phyloP scores from a whole-genome alignment of 1,284 basidiomycete species.

The Cyathus pygmaeus region DNA sequence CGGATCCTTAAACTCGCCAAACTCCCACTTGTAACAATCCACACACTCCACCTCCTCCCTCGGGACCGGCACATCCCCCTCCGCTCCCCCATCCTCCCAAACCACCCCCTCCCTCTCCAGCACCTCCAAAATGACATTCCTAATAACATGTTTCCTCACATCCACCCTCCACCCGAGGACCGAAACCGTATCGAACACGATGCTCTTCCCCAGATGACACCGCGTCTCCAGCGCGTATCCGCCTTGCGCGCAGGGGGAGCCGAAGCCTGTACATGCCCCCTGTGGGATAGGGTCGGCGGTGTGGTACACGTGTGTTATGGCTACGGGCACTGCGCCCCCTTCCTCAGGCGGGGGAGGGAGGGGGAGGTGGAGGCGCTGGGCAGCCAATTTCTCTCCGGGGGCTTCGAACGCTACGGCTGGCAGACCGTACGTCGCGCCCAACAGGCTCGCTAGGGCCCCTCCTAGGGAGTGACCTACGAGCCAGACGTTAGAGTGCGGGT shows the following conservation, averaged over 20 bases:
- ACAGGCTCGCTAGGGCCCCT: slow-evolving; percentile 86
- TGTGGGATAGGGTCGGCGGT: slow-evolving; percentile 85
- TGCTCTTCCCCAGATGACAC: slow-evolving; percentile 76
- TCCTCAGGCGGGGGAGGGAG: slow-evolving; percentile 56
- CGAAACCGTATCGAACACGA: slow-evolving; percentile 87
- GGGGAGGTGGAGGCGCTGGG: slow-evolving; percentile 86
- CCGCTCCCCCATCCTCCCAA: slow-evolving; percentile 48
- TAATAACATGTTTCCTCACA: slow-evolving; percentile 86
- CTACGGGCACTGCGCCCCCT: slow-evolving; percentile 37
- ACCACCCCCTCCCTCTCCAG: slow-evolving; percentile 69
- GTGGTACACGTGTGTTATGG: slow-evolving; percentile 82
- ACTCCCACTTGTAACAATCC: slow-evolving; percentile 83
- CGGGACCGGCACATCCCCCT: slow-evolving; percentile 62
- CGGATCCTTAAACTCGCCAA: slow-evolving; percentile 61
- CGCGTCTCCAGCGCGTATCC: slow-evolving; percentile 80
- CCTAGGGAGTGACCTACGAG: slow-evolving; percentile 91
- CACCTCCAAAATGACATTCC: slow-evolving; percentile 79
- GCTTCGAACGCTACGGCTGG: slow-evolving; percentile 94
- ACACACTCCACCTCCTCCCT: slow-evolving; percentile 66
- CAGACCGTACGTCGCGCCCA: slow-evolving; percentile 93
- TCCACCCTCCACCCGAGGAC: slow-evolving; percentile 88
- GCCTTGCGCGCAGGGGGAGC: slow-evolving; percentile 70
- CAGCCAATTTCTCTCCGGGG: slow-evolving; percentile 90
- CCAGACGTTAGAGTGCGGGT: slow-evolving; percentile 91
- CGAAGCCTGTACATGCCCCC: slow-evolving; percentile 76